phyloP scores from a whole-genome alignment of 371 early-diverging fungal species.

The Rhizopus stolonifer region DNA sequence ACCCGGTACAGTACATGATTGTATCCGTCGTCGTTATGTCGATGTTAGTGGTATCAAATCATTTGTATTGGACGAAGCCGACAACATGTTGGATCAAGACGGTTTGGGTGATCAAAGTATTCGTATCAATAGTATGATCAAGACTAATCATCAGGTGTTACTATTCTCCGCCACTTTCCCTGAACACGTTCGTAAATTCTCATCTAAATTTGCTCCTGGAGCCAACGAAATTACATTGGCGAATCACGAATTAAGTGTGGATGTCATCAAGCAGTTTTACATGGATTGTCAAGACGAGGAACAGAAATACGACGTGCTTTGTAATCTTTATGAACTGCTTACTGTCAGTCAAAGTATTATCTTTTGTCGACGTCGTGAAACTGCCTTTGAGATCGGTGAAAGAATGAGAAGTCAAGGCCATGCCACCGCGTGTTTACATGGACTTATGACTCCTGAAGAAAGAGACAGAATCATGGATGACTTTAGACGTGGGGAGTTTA shows the following conservation, averaged over 20 bases:
- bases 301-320: constrained; percentile 87
- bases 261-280: constrained; percentile 96
- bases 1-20: constrained; percentile 89
- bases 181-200: constrained; percentile 78
- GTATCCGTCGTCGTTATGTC: constrained; percentile 67
- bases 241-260: constrained; percentile 94
- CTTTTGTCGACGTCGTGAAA: constrained; percentile 84
- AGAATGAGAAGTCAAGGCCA: constrained; percentile 84
- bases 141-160: constrained; percentile 75
- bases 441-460: constrained; percentile 70
- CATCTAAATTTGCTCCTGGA: constrained; percentile 77
- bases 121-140: constrained; percentile 71
- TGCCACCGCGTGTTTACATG: constrained; percentile 82
- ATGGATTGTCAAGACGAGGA: constrained; percentile 85
- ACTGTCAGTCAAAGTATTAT: constrained; percentile 98
- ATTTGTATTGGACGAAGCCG: constrained; percentile 94
- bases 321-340: constrained; percentile 85
- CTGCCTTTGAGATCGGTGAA: constrained; percentile 75
- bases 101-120: constrained; percentile 87
- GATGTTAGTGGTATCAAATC: constrained; percentile 64
- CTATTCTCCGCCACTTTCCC: constrained; percentile 98
- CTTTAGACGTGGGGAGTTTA: constrained; percentile 87
- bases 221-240: constrained; percentile 88
- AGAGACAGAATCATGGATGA: constrained; percentile 90
- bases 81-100: constrained; percentile 92